phyloP scores from a whole-genome alignment of 768 basidiomycete genomes.

The Pleurotus citrinopileatus region DNA sequence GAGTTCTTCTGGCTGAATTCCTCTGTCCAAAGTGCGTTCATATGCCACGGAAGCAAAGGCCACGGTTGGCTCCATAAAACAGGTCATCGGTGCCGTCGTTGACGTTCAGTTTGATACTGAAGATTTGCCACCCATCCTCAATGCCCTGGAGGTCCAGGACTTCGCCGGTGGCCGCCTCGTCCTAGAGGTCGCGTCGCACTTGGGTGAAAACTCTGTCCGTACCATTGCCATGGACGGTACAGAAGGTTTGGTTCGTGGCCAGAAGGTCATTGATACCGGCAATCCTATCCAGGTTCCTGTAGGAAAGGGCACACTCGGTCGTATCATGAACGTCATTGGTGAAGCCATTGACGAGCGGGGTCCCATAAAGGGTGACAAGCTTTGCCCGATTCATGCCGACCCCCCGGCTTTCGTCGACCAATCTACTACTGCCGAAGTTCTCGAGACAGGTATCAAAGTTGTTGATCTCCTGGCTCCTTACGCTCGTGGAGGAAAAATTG shows the following conservation, averaged over 20 bases:
- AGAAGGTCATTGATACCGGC: slow-evolving; percentile 96
- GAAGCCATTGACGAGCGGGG: slow-evolving; percentile 99
- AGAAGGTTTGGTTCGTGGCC: slow-evolving; percentile 98
- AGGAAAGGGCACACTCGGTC: slow-evolving; percentile 89
- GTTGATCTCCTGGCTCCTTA: slow-evolving; percentile 99
- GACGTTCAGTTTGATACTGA: slow-evolving; percentile 98
- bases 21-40: slow-evolving; percentile 54
- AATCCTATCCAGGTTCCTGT: slow-evolving; percentile 96
- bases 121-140: slow-evolving; percentile 94
- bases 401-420: slow-evolving; percentile 98
- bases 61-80: slow-evolving; percentile 82
- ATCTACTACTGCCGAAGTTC: slow-evolving; percentile 96
- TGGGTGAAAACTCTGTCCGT: slow-evolving; percentile 98
- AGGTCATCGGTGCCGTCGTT: slow-evolving; percentile 99
- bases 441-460: slow-evolving; percentile 99
- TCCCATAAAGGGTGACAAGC: slow-evolving; percentile 94
- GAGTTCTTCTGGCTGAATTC: slow-evolving; percentile 6
- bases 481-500: slow-evolving; percentile 99
- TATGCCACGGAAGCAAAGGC: slow-evolving; percentile 90
- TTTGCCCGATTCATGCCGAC: slow-evolving; percentile 93
- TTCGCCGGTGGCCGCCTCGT: slow-evolving; percentile 96
- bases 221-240: slow-evolving; percentile 99
- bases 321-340: slow-evolving; percentile 99
- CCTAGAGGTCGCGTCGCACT: slow-evolving; percentile 96
- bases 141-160: slow-evolving; percentile 96